Evolutionary conservation across 2,329 filamentous ascomycete species (phyloP).

Genomic region (Sporothrix pallida): DNA sequence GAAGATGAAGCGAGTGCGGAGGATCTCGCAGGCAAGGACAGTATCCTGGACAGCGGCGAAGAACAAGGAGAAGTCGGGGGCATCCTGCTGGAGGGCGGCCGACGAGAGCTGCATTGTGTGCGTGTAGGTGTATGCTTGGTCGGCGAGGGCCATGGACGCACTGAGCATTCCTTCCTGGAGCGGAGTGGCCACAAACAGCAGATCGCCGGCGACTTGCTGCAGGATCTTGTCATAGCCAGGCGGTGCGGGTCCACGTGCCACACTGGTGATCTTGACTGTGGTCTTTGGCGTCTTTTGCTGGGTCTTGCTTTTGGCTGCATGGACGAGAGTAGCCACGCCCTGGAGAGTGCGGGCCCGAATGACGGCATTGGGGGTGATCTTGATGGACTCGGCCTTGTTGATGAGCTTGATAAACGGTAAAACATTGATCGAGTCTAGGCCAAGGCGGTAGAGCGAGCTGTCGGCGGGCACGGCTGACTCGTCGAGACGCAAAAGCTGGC

Average conservation of each 20-base stretch:
- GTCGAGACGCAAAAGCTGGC: constrained; percentile 32
- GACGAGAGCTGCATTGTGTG: constrained; percentile 39
- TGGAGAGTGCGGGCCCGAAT: constrained; percentile 39
- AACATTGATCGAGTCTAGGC: constrained; percentile 40
- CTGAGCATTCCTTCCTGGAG: constrained; percentile 42
- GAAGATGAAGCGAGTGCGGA: constrained; percentile 40
- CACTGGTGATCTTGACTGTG: background rate
- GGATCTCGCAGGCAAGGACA: constrained; percentile 40
- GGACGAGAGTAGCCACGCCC: constrained; percentile 37
- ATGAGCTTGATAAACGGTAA: constrained; percentile 38
- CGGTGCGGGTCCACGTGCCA: background rate
- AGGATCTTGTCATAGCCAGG: constrained; percentile 35
- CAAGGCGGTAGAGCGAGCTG: constrained; percentile 38
- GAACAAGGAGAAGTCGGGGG: constrained; percentile 34
- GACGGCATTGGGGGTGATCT: constrained; percentile 38
- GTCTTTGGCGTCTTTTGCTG: constrained; percentile 6
- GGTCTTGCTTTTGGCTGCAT: constrained; percentile 27
- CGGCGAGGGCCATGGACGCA: constrained; percentile 38
- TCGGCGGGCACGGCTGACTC: constrained; percentile 32
- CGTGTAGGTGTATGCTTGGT: constrained; percentile 39
- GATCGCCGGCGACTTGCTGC: constrained; percentile 35
- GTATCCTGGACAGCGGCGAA: constrained; percentile 38
- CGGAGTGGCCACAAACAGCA: constrained; percentile 41
- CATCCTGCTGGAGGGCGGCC: constrained; percentile 35
- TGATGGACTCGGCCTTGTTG: constrained; percentile 34